phyloP scores from a whole-genome alignment of 2,329 filamentous ascomycete species.

The Fusarium duplospermum region DNA sequence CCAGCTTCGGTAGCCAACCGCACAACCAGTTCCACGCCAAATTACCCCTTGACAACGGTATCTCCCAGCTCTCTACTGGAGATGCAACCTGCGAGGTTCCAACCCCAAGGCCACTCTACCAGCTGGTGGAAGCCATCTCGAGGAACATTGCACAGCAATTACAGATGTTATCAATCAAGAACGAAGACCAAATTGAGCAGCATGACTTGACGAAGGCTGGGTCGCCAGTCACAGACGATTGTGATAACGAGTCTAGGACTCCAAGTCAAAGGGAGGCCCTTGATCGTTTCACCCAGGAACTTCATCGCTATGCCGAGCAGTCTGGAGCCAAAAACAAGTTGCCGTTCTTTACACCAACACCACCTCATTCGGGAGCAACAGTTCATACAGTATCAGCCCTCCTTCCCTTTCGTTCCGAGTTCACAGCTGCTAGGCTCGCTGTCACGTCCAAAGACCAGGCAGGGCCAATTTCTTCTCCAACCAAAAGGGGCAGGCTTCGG shows the following conservation, averaged over 20 bases:
- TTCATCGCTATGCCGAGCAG: conserved; percentile 48
- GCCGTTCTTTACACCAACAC: conserved; percentile 55
- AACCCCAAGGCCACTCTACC: conserved; percentile 47
- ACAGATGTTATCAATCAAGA: conserved; percentile 52
- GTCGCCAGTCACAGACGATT: neutral
- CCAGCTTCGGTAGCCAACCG: neutral
- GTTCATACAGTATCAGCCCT: conserved; percentile 64
- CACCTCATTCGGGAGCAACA: conserved; percentile 55
- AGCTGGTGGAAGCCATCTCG: conserved; percentile 58
- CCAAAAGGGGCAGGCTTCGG: conserved; percentile 23
- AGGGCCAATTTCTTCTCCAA: conserved; percentile 35
- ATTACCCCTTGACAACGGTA: no score
- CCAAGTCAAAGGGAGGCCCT: conserved; percentile 58
- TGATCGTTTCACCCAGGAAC: conserved; percentile 49
- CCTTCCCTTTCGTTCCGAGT: conserved; percentile 65
- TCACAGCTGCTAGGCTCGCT: conserved; percentile 65
- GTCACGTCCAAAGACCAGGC: conserved; percentile 64
- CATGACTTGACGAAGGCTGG: neutral
- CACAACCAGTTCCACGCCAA: neutral
- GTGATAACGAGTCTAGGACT: conserved; percentile 51
- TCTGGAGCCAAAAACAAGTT: conserved; percentile 52
- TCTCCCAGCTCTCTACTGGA: conserved; percentile 13
- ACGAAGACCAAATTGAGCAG: neutral
- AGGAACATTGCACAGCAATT: conserved; percentile 59
- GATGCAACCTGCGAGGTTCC: conserved; percentile 24